A percentile compares a stretch with the other conserved stretches of the same genome.
phyloP scores from a whole-genome alignment of 2,329 filamentous ascomycete genomes.

The Dactylellina haptotyla region DNA sequence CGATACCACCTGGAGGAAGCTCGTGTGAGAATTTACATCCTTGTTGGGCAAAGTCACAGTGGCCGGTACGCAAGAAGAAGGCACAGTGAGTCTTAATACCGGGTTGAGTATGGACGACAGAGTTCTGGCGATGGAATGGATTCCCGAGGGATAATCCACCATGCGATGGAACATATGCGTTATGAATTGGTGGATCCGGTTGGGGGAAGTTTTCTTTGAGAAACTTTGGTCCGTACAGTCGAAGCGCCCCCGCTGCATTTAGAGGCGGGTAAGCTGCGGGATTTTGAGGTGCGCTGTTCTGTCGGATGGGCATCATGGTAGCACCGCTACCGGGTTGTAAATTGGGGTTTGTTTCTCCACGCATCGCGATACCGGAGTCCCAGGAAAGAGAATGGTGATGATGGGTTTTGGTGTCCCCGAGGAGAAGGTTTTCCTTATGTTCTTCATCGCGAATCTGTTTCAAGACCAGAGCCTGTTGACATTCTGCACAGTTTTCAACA shows the following conservation, averaged over 20 bases:
- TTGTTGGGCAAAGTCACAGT: constrained; percentile 53
- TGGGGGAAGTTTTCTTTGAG: constrained; percentile 44
- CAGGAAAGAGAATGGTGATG: constrained; percentile 41
- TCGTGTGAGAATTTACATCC: constrained; percentile 53
- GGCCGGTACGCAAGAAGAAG: constrained; percentile 49
- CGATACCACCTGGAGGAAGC: constrained; percentile 39
- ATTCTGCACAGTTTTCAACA: constrained; percentile 19
- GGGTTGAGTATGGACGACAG: constrained; percentile 36
- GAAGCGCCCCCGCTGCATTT: constrained; percentile 12
- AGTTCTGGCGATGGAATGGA: constrained; percentile 34
- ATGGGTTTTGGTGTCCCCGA: not conserved
- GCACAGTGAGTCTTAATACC: constrained; percentile 52
- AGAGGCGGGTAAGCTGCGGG: constrained; percentile 3
- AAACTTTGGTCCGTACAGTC: constrained; percentile 38
- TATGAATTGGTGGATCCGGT: constrained; percentile 30
- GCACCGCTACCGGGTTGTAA: not conserved
- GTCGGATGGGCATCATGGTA: not conserved
- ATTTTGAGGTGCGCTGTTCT: not conserved
- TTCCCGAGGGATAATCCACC: not conserved
- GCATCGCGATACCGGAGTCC: constrained; percentile 25
- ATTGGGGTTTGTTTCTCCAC: constrained; percentile 7
- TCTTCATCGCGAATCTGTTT: constrained; percentile 26
- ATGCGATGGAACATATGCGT: constrained; percentile 17
- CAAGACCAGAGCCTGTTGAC: constrained; percentile 34
- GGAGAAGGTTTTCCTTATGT: constrained; percentile 25